Percentiles rank a stretch among this genome's conserved stretches.
Evolutionary conservation across 148 eudicot genomes (phyloP).

Genomic region (Chenopodium album): DNA sequence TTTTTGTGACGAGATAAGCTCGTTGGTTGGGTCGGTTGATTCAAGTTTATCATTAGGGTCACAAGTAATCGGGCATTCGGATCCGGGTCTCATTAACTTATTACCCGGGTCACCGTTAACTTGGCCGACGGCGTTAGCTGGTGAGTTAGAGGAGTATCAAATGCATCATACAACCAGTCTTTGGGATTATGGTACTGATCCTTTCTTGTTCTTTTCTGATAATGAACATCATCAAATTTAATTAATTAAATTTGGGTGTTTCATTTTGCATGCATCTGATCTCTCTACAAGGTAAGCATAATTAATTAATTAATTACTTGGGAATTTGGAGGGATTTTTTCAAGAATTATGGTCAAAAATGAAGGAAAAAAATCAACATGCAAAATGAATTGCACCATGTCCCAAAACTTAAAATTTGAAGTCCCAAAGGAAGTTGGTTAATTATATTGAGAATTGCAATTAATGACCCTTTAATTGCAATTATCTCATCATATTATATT

Average conservation of each 20-base stretch:
- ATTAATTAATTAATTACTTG: not conserved
- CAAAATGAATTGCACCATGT: slow-evolving; percentile 24
- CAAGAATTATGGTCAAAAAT: not conserved
- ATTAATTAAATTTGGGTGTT: not conserved
- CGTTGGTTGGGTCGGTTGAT: slow-evolving; percentile 45
- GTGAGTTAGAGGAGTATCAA: slow-evolving; percentile 47
- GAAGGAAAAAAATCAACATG: not conserved
- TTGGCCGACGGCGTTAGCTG: slow-evolving; percentile 23
- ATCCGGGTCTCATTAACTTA: slow-evolving; percentile 25
- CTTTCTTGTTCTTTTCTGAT: slow-evolving; percentile 52
- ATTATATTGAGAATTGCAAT: slow-evolving; percentile 7
- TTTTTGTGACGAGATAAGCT: slow-evolving; percentile 42
- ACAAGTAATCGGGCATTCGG: slow-evolving; percentile 24
- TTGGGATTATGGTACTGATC: slow-evolving; percentile 83
- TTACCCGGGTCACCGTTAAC: slow-evolving; percentile 30
- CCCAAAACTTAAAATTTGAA: not conserved
- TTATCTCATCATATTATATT: not conserved
- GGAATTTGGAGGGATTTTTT: not conserved
- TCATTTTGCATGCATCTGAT: slow-evolving; percentile 15
- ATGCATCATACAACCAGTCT: slow-evolving; percentile 29
- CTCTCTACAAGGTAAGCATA: not conserved
- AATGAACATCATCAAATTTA: slow-evolving; percentile 1
- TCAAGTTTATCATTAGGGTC: slow-evolving; percentile 40
- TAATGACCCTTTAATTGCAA: slow-evolving; percentile 14
- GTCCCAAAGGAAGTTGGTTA: slow-evolving; percentile 15